Evolutionary conservation across 306 rosid genomes (phyloP), one percentile per base, ranked within the genome.

Genomic region (Gynostemma pentaphyllum): DNA sequence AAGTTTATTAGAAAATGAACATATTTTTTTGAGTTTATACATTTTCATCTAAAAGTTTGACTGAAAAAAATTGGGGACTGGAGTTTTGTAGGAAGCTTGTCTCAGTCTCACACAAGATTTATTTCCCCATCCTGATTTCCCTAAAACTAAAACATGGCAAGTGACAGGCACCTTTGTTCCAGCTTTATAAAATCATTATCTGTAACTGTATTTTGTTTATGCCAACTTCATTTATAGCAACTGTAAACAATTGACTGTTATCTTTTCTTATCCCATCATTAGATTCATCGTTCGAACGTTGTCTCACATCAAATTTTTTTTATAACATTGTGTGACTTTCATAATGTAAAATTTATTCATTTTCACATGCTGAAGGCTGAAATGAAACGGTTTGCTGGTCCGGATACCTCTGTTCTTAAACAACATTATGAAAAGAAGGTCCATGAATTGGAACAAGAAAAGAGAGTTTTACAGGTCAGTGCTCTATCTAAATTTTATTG

Each of bases 361-460:
- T 53, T 22, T 36, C 68, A 46, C 42, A 67, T 69, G 68, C 36
- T 73, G 70, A 62, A 88, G 99, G 90, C 95, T 63, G 99, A 92
- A 84, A 92, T 92, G 96, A 92, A 88, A 80, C 83, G 59, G 77
- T 71, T 86, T 76, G 70, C 53, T 64, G 73, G 74, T 62, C 28
- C 69, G 10, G 86, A 88, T 65, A 60, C 94, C 46, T 75, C 95
- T 11, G 90, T 92, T 74, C 87, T 92, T 62, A 84, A 71, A 67
- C 88, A 82, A 36, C 95, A 85, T 80, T 92, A 82, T 68, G 98
- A 92, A 75, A 92, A 86, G 86, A 92, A 92, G 82, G 83, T 92
- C 74, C 78, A 71, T 24, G 99, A 92, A 65, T 76, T 92, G 71
- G 99, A 92, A 64, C 81, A 80, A 11, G 96, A 92, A 77, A 92